These are phyloP conservation scores for Marasmius tenuissimus DNA, from an alignment of 1,284 basidiomycete genomes.

Conservation along the genomic window DNA sequence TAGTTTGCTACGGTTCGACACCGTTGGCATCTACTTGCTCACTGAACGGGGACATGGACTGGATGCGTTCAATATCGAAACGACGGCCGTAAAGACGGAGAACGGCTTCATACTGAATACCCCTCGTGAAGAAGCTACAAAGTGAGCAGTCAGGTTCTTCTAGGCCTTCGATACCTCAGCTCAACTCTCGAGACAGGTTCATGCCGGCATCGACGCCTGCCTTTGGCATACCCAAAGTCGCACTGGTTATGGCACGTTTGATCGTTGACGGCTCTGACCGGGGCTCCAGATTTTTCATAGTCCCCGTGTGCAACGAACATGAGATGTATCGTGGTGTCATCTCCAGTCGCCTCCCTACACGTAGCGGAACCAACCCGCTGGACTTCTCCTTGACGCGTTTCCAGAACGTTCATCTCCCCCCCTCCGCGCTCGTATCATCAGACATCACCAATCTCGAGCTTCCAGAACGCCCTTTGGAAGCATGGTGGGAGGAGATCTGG, in stretches of 20 bases:
- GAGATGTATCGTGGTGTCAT: constrained; percentile 49
- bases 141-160: constrained; percentile 34
- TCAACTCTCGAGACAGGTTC: constrained; percentile 37
- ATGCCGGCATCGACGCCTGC: constrained; percentile 59
- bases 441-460: constrained; percentile 35
- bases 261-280: constrained; percentile 48
- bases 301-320: constrained; percentile 45
- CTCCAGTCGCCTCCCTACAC: constrained; percentile 42
- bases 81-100: constrained; percentile 50
- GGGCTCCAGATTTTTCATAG: constrained; percentile 53
- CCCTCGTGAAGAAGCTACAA: constrained; percentile 53
- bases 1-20: constrained; percentile 45
- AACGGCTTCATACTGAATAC: constrained; percentile 54
- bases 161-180: neutral
- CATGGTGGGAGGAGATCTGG: constrained; percentile 55
- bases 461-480: constrained; percentile 38
- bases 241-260: constrained; percentile 52
- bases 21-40: constrained; percentile 49
- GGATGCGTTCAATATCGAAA: constrained; percentile 60
- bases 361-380: constrained; percentile 45
- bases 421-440: constrained; percentile 43
- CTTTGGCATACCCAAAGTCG: constrained; percentile 51
- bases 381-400: constrained; percentile 51
- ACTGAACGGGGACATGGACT: constrained; percentile 59
- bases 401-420: constrained; percentile 44